Percentiles rank a stretch among this genome's conserved stretches.
phyloP scores from a whole-genome alignment of 106 monocot genomes.

The Dioscorea alata region DNA sequence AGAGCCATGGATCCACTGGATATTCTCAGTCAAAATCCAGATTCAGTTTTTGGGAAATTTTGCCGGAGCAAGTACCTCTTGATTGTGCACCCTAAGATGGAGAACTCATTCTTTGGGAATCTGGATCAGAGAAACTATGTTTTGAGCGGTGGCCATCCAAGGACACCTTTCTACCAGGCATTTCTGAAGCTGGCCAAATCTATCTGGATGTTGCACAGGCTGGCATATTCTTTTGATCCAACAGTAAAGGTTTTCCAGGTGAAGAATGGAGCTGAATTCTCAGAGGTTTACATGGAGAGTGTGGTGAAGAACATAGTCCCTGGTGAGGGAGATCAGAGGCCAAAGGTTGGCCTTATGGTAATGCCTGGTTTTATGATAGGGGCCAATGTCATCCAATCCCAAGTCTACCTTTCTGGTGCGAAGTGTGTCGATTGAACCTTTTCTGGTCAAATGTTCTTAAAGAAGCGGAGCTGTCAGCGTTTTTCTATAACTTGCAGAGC shows the following conservation, averaged over 20 bases:
- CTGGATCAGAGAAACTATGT: conserved; percentile 80
- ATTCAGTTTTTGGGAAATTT: conserved; percentile 81
- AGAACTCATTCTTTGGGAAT: conserved; percentile 76
- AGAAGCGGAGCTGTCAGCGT: no score
- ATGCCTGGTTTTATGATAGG: conserved; percentile 90
- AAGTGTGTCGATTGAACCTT: conserved; percentile 43
- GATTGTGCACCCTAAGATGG: conserved; percentile 69
- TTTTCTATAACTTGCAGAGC: no score
- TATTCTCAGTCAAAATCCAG: conserved; percentile 64
- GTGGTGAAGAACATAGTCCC: conserved; percentile 43
- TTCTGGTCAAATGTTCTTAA: neutral
- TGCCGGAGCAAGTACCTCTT: conserved; percentile 62
- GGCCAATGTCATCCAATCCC: conserved; percentile 51
- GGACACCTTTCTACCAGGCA: conserved; percentile 82
- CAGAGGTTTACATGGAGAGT: conserved; percentile 73
- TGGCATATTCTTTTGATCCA: conserved; percentile 70
- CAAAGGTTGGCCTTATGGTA: conserved; percentile 66
- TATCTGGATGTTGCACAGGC: conserved; percentile 72
- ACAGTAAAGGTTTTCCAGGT: conserved; percentile 66
- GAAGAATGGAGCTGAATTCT: conserved; percentile 55
- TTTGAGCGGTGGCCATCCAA: conserved; percentile 63
- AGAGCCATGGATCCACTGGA: conserved; percentile 69
- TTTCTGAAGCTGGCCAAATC: conserved; percentile 75
- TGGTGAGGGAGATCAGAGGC: conserved; percentile 27
- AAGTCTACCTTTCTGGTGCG: conserved; percentile 58